A percentile compares a stretch with the other conserved stretches of the same genome.
Conservation (phyloP, 164 flowering plant genomes). For the Aristolochia californica region DNA sequence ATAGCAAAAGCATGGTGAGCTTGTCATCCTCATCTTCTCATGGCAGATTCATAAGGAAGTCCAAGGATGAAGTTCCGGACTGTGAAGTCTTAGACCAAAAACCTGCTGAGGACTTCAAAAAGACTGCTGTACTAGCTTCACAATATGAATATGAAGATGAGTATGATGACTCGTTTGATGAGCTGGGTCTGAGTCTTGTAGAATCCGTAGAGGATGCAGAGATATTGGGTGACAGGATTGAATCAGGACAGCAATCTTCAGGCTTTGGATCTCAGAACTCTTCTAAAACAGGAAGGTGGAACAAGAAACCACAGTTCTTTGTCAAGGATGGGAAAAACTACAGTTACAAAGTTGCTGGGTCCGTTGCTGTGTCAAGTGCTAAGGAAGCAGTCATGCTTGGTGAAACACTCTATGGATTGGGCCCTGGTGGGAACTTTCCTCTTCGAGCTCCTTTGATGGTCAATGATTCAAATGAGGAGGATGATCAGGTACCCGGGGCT, state of each 20-base stretch:
- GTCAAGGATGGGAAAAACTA: slow-evolving; percentile 98
- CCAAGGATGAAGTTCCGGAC: slow-evolving; percentile 27
- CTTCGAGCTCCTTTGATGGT: slow-evolving; percentile 48
- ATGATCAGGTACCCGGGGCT: slow-evolving; percentile 22
- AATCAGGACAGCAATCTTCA: slow-evolving; percentile 23
- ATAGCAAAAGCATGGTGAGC: slow-evolving; percentile 11
- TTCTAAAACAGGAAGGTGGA: slow-evolving; percentile 48
- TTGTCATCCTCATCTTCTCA: slow-evolving; percentile 17
- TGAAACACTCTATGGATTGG: slow-evolving; percentile 78
- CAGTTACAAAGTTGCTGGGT: slow-evolving; percentile 86
- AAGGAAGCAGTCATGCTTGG: slow-evolving; percentile 56
- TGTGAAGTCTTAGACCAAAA: slow-evolving; percentile 30
- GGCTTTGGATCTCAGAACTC: slow-evolving; percentile 22
- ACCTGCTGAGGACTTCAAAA: slow-evolving; percentile 31
- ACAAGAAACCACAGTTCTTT: slow-evolving; percentile 73
- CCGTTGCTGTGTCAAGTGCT: slow-evolving; percentile 58
- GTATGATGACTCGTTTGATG: slow-evolving; percentile 97
- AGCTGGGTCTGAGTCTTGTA: slow-evolving; percentile 65
- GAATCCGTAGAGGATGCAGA: slow-evolving; percentile 69
- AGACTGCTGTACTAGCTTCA: slow-evolving; percentile 37
- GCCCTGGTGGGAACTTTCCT: slow-evolving; percentile 85
- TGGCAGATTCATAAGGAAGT: slow-evolving; percentile 74
- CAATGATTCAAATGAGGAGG: not conserved
- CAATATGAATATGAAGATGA: slow-evolving; percentile 94
- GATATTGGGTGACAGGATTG: slow-evolving; percentile 31